Base-by-base conservation (phyloP, 192 early-diverging fungal species). In the Phlyctochytrium planicorne region DNA sequence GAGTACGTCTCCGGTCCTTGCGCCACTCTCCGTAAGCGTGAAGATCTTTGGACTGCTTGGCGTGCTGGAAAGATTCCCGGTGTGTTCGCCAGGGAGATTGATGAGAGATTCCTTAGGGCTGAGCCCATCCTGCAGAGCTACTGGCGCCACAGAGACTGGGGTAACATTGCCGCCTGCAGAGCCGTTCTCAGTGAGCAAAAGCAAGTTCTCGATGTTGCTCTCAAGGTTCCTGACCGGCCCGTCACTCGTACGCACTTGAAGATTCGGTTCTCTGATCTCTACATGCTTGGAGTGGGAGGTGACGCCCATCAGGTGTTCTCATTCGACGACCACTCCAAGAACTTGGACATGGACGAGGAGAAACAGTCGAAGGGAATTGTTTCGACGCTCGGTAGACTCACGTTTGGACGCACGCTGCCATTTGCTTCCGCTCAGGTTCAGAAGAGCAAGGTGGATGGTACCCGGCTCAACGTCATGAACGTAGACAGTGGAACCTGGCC, bases 401-500 rank as follows among this genome's bases (percentile, higher is more conserved):
- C 27, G 14, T 25, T 29, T 14, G 20, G 16, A 29, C 16, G 55
- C 14, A 57, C 16, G 4, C 25, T 29, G 16, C 55, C 16, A 20
- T 29, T 29, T 29, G 55, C 55, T 6, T 14, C 27, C 25, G 55
- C 55, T 57, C 55, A 57, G 55, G 40, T 47, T 14, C 40, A 47
- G 40, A 47, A 47, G 40, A 4, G 55, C 20, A 57, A 57, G 27
- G 25, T 20, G 14, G 55, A 57, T 27, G 55, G 64, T 1, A 60
- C 6, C 12, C 10, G 27, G 3, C 33, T 52, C 3, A 52, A 36
- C 27, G 35, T 63, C 10, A 67, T 59, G 66, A 59, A 67, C 35
- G 24, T 67, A 2, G 78, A 80, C 61, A 71, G 67, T 56, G 78
- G 78, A 25, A 80, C 78, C 1, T 80, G 77, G 77, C 78, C 78